phyloP scores from a whole-genome alignment of 169 alveolate species.

The Pseudocohnilembus persalinus region DNA sequence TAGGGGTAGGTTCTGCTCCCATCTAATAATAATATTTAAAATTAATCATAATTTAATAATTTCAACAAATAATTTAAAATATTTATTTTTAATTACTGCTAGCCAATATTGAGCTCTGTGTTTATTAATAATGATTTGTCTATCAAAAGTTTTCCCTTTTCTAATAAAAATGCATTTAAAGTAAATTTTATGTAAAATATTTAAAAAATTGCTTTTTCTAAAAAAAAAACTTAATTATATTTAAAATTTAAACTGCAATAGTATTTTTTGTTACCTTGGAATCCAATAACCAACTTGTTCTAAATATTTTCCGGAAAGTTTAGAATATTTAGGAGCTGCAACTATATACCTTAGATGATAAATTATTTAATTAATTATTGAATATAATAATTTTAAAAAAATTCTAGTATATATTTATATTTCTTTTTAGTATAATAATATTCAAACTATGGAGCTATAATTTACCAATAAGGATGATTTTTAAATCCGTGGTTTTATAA shows the following conservation, averaged over 20 bases:
- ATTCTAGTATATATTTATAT: no score
- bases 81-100: background rate
- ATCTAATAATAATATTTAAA: background rate
- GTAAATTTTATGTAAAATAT: no score
- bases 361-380: no score
- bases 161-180: background rate
- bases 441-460: no score
- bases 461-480: background rate
- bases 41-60: no score
- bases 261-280: no score
- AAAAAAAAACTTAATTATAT: no score
- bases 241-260: no score
- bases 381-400: no score
- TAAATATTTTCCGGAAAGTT: background rate
- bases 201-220: background rate
- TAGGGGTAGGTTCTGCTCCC: background rate
- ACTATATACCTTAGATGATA: background rate
- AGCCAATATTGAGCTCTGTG: background rate
- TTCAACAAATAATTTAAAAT: background rate
- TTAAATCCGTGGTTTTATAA: background rate
- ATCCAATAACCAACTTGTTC: background rate
- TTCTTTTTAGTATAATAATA: no score
- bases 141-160: background rate
- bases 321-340: background rate
- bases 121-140: background rate